Evolutionary conservation across 345 rosid species (phyloP).

Genomic region (Orychophragmus violaceus): DNA sequence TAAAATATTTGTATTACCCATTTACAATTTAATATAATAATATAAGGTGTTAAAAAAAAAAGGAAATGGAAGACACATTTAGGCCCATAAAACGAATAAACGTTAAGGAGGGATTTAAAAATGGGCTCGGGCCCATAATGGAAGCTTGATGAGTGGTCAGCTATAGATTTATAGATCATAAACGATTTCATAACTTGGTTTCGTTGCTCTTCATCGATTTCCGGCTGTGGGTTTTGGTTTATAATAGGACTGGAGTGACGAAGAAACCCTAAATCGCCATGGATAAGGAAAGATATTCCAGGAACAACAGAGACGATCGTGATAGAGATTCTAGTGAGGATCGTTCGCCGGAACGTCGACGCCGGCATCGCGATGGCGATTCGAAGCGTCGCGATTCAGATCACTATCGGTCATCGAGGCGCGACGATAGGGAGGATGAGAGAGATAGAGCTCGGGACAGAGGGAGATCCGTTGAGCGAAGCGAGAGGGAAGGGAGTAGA

Average conservation of each 20-base stretch:
- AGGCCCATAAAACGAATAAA: background rate
- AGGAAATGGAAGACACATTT: background rate
- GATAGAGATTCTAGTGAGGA: constrained; percentile 43
- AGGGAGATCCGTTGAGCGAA: constrained; percentile 31
- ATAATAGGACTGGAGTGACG: background rate
- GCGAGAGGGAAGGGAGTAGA: constrained; percentile 28
- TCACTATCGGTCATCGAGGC: constrained; percentile 48
- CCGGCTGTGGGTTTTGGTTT: background rate
- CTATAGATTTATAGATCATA: background rate
- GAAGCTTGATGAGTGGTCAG: background rate
- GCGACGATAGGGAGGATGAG: constrained; percentile 37
- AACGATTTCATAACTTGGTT: too few relatives aligned
- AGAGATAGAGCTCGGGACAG: constrained; percentile 34
- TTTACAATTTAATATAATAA: too few relatives aligned
- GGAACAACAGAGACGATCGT: constrained; percentile 46
- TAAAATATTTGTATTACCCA: too few relatives aligned
- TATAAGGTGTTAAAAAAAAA: too few relatives aligned
- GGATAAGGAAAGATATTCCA: constrained; percentile 50
- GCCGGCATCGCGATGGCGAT: constrained; percentile 35
- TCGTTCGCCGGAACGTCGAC: constrained; percentile 33
- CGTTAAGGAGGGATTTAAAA: background rate
- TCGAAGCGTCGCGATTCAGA: constrained; percentile 49
- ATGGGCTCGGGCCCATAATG: constrained; percentile 1
- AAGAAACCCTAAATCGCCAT: constrained; percentile 39
- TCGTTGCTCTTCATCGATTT: background rate